Evolutionary conservation across 345 rosid species (phyloP), one percentile per base, ranked within the genome.

Genomic region (Salix koriyanagi): DNA sequence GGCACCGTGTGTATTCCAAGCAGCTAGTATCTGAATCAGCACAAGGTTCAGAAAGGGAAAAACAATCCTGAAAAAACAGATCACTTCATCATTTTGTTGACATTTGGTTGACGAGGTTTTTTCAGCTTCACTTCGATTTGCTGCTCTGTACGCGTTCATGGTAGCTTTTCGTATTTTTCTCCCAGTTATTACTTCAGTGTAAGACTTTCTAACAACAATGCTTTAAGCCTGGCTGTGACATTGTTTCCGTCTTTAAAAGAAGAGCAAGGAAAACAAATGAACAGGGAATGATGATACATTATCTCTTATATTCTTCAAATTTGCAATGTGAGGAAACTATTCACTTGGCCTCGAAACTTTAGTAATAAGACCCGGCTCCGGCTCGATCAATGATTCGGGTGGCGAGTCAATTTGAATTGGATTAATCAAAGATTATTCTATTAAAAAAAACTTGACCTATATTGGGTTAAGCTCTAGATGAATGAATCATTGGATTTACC

Each of bases 1-100:
- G 73, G 4, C 90, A 88, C 26, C 88, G 89, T 6, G 68, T 70
- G 12, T 68, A 76, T 68, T 42, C 70, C 3, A 85, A 89, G 80
- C 77, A 78, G 26, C 25, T 28, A 4, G 25, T 36, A 52, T 65
- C 69, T 18, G 75, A 64, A 73, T 23, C 80, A 14, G 21, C 56
- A 14, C 74, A 70, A 9, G 32, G 54, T 14, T 5, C 41, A 12
- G 80, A 76, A 44, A 65, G 67, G 56, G 66, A 72, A 56, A 80
- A 80, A 61, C 34, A 1, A 14, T 44, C 70, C 5, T 44, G 65
- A 19, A 16, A 70, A 15, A 70, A 5, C n/a, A 16, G 44, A 42
- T 32, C 30, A 11, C 34, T 65, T 30, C 58, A 11, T 30, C n/a
- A 54, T 54, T n/a, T n/a, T 30, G 36, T 12, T 30, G 66, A 30